phyloP scores from a whole-genome alignment of 106 monocot species.

The Dendrobium catenatum region DNA sequence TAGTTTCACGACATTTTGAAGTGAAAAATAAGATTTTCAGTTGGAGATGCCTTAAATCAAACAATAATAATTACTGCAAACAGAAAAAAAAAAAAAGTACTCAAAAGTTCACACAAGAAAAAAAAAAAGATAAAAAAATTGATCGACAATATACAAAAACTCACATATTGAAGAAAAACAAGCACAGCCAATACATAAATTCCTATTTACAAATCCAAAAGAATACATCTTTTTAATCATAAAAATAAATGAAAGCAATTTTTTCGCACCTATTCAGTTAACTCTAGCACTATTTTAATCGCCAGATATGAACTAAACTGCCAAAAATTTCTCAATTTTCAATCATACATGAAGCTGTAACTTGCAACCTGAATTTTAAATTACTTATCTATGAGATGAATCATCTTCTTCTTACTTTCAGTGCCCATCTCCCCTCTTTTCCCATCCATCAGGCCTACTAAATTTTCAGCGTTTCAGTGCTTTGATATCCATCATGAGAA shows the following conservation, averaged over 20 bases:
- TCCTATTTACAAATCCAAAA: slow-evolving; percentile 1
- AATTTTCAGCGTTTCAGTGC: not conserved
- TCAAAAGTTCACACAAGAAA: too few species aligned
- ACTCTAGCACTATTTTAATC: not conserved
- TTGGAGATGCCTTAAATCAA: too few species aligned
- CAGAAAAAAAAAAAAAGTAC: too few species aligned
- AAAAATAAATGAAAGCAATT: not conserved
- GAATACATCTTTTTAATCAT: not conserved
- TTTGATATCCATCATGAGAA: slow-evolving; percentile 1
- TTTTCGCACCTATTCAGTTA: not conserved
- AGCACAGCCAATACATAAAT: slow-evolving; percentile 1
- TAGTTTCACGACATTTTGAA: too few species aligned
- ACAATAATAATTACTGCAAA: too few species aligned
- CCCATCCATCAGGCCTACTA: not conserved
- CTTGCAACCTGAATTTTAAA: too few species aligned
- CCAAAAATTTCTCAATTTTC: not conserved
- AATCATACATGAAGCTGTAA: not conserved
- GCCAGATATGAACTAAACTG: not conserved
- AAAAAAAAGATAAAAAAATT: too few species aligned
- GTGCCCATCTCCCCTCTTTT: not conserved
- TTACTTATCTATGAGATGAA: too few species aligned
- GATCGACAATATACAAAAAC: not conserved
- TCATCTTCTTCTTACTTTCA: not conserved
- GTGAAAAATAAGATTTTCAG: too few species aligned
- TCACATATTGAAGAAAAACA: not conserved